Base-by-base conservation (phyloP, 768 basidiomycete genomes). In the Termitomyces titanicus region DNA sequence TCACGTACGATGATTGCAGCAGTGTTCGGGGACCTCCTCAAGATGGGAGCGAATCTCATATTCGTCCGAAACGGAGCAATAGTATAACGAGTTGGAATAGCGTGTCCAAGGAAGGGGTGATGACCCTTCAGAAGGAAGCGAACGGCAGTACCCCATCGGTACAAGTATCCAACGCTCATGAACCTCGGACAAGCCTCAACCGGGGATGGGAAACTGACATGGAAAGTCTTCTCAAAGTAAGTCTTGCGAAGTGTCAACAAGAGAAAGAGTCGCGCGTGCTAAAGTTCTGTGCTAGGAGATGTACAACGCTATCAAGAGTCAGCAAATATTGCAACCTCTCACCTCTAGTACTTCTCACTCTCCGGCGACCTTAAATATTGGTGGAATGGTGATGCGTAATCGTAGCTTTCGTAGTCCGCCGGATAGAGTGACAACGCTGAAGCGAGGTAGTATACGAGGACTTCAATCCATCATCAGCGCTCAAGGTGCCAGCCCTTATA, bases 381-480 rank as follows among this genome's bases (percentile, higher is more conserved):
- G 80, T n/a, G 78, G 79, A 39, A 68, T 65, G 6, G 68, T 80
- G 59, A 68, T 85, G 57, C 83, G 91, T 40, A 86, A 85, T 62
- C 85, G 88, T 47, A 92, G 90, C 64, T 70, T 86, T 48, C 85
- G 92, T 24, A 80, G 78, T 34, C 83, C 80, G 35, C 79, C 83
- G 2, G 92, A 94, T 64, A 81, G 91, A 37, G 68, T 92, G 58
- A 80, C 79, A 13, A 88, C 82, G 5, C 72, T 93, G 60, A 98
- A 98, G 72, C 84, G 97, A 34, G 89, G 91, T 22, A 97, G 94
- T 65, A 90, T 98, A 44, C 83, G 94, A 18, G 94, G 95, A 1
- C 72, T 94, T 47, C 89, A 91, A 55, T 85, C 89, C 5, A 86
- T 98, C 53, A 74, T 95, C 13, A 79, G 78, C 44, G 72, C 80